A percentile compares a stretch with the other conserved stretches of the same genome.
Conservation (phyloP, 2,329 filamentous ascomycete genomes). For the Cytospora paraplurivora region DNA sequence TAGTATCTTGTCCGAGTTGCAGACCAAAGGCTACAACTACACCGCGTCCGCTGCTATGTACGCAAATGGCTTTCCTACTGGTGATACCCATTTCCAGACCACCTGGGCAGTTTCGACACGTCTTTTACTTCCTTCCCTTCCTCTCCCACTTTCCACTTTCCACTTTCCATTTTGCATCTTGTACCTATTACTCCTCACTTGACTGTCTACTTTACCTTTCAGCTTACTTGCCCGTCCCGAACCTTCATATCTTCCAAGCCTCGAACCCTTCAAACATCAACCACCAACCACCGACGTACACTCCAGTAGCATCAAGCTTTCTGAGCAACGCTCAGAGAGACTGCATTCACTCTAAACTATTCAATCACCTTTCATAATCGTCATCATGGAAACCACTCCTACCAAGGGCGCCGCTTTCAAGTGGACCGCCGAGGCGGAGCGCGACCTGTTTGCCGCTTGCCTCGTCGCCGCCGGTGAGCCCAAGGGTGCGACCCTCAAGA, state of each 20-base stretch:
- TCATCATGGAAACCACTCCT: slow-evolving; percentile 18
- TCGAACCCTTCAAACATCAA: slow-evolving; percentile 12
- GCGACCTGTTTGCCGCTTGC: slow-evolving; percentile 36
- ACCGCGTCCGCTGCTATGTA: slow-evolving; percentile 47
- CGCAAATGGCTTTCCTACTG: slow-evolving; percentile 23
- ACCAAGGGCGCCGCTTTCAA: slow-evolving; percentile 31
- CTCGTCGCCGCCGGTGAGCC: slow-evolving; percentile 32
- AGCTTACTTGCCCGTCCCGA: background rate
- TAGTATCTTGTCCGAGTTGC: slow-evolving; percentile 30
- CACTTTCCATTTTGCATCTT: background rate
- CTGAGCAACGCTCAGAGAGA: background rate
- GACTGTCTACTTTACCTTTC: background rate
- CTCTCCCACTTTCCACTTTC: background rate
- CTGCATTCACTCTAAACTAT: background rate
- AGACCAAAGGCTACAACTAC: slow-evolving; percentile 43
- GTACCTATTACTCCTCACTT: background rate
- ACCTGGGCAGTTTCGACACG: too few relatives aligned
- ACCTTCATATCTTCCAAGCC: slow-evolving; percentile 1
- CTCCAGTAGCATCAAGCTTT: background rate
- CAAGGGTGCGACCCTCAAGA: slow-evolving; percentile 32
- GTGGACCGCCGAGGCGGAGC: slow-evolving; percentile 35
- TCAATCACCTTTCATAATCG: background rate
- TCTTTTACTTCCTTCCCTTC: background rate
- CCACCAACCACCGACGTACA: background rate
- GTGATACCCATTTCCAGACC: slow-evolving; percentile 5